phyloP scores from a whole-genome alignment of 2,329 filamentous ascomycete species.

The Phaeosphaeriaceae sp. region DNA sequence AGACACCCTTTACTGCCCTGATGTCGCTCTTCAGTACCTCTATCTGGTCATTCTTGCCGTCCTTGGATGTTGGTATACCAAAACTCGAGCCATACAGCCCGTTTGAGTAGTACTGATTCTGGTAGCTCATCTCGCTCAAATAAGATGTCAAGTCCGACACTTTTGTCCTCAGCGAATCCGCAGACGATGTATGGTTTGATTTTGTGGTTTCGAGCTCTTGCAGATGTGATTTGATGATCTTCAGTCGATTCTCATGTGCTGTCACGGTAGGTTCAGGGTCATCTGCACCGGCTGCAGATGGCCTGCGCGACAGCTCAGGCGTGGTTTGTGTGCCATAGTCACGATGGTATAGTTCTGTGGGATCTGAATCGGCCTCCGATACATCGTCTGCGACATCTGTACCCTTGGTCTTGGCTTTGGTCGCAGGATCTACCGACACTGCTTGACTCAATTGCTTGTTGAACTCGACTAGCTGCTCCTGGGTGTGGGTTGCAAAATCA shows the following conservation, averaged over 20 bases:
- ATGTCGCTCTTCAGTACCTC: constrained; percentile 77
- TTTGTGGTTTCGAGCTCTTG: constrained; percentile 58
- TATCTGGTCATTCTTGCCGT: constrained; percentile 72
- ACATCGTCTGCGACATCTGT: constrained; percentile 45
- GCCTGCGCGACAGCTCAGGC: constrained; percentile 54
- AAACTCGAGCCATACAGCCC: constrained; percentile 45
- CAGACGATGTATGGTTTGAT: constrained; percentile 58
- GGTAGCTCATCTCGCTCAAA: constrained; percentile 57
- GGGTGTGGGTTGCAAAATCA: constrained; percentile 61
- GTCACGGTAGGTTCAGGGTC: constrained; percentile 38
- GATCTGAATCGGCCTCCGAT: constrained; percentile 65
- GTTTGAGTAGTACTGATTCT: constrained; percentile 51
- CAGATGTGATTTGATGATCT: constrained; percentile 60
- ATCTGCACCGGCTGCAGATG: constrained; percentile 31
- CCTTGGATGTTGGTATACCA: constrained; percentile 52
- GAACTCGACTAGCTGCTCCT: constrained; percentile 60
- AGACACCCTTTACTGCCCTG: constrained; percentile 77
- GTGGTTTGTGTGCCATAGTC: constrained; percentile 83
- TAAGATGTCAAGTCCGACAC: constrained; percentile 67
- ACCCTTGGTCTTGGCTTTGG: constrained; percentile 32
- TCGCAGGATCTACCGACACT: constrained; percentile 68
- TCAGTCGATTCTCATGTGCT: constrained; percentile 55
- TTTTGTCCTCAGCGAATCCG: constrained; percentile 57
- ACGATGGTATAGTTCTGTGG: constrained; percentile 80
- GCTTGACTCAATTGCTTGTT: constrained; percentile 64